Percentiles rank a stretch among this genome's conserved stretches.
Conservation (phyloP, 257 asterid species). For the Solanum virginianum region DNA sequence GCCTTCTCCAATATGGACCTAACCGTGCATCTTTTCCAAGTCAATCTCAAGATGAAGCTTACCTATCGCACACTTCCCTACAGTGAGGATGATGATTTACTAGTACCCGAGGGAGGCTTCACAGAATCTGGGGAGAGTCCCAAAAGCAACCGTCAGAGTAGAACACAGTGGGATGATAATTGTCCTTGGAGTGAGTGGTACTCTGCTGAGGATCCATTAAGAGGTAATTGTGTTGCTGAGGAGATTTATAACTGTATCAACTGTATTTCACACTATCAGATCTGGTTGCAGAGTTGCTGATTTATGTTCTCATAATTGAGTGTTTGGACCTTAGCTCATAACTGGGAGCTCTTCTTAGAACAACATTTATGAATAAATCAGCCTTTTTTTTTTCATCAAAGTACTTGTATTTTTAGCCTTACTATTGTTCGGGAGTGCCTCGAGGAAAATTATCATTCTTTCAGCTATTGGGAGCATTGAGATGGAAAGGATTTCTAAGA, state of each 20-base stretch:
- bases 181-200: slow-evolving; percentile 98
- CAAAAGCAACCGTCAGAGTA: slow-evolving; percentile 32
- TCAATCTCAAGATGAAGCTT: slow-evolving; percentile 74
- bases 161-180: slow-evolving; percentile 75
- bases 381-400: background rate
- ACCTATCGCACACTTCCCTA: slow-evolving; percentile 64
- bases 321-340: background rate
- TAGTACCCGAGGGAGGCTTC: slow-evolving; percentile 30
- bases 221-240: slow-evolving; percentile 35
- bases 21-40: slow-evolving; percentile 67
- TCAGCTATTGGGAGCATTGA: background rate
- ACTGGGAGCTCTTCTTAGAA: background rate
- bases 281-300: background rate
- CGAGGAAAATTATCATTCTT: background rate
- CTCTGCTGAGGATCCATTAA: slow-evolving; percentile 81
- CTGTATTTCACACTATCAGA: background rate
- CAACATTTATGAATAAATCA: background rate
- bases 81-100: slow-evolving; percentile 52
- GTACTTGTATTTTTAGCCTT: background rate
- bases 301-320: background rate
- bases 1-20: slow-evolving; percentile 71
- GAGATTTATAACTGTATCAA: background rate
- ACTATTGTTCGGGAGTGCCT: background rate
- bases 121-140: slow-evolving; percentile 33
- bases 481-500: background rate